phyloP scores from a whole-genome alignment of 208 protist species.

The Crithidia expoeki region DNA sequence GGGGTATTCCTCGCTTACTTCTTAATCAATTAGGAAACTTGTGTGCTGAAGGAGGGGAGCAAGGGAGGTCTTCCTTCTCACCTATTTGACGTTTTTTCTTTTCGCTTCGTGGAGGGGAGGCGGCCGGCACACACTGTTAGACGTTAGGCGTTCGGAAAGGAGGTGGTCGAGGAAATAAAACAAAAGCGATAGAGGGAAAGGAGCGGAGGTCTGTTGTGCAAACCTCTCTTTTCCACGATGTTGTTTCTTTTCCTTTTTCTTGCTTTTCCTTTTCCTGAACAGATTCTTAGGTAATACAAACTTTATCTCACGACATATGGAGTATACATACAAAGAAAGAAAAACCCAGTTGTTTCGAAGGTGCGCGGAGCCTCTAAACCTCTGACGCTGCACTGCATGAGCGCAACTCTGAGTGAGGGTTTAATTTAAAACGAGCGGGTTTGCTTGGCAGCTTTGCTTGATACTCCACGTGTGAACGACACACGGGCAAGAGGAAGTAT shows the following conservation, averaged over 20 bases:
- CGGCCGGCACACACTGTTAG: conserved; percentile 10
- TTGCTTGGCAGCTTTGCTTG: too few species aligned
- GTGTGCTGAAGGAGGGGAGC: conserved; percentile 4
- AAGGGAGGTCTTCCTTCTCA: neutral
- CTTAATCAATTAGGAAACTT: conserved; percentile 29
- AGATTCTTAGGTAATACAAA: conserved; percentile 15
- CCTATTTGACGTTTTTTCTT: conserved; percentile 5
- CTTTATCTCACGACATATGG: conserved; percentile 1
- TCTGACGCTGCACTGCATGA: too few species aligned
- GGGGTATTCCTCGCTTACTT: conserved; percentile 18
- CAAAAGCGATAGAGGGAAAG: neutral
- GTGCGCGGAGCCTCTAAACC: neutral
- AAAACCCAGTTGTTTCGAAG: conserved; percentile 4
- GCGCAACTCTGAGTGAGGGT: too few species aligned
- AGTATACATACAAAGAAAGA: conserved; percentile 8
- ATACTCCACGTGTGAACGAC: too few species aligned
- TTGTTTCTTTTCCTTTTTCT: neutral
- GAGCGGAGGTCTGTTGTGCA: neutral
- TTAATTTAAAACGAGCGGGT: too few species aligned
- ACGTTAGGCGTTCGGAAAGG: conserved; percentile 10
- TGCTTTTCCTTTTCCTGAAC: neutral
- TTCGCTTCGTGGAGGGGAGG: conserved; percentile 3
- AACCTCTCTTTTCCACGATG: neutral
- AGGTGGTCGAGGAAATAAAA: neutral
- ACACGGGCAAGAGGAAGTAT: too few species aligned